These are phyloP conservation scores for Pichia nakasei DNA, from an alignment of 805 yeast species.

Conservation along the genomic window DNA sequence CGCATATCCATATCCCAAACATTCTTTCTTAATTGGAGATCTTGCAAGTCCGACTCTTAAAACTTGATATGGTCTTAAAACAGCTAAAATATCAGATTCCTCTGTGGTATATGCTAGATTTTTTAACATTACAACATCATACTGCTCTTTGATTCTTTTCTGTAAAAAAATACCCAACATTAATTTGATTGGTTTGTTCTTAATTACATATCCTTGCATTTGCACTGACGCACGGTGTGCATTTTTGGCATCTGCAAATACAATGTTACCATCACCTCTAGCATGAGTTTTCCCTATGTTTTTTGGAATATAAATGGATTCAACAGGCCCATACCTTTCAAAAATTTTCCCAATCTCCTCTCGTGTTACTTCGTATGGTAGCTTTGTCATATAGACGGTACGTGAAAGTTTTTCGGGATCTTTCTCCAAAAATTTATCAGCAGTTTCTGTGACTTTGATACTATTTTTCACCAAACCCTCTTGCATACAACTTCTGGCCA, in stretches of 20 bases:
- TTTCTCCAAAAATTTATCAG: neutral
- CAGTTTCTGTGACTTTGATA: neutral
- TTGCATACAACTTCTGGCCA: neutral
- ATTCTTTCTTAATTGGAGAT: constrained; percentile 21
- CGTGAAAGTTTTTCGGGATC: neutral
- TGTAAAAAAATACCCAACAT: constrained; percentile 13
- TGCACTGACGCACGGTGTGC: constrained; percentile 22
- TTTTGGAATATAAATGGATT: constrained; percentile 11
- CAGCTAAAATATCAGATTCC: constrained; percentile 20
- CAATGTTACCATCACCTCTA: constrained; percentile 20
- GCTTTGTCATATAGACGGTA: constrained; percentile 8
- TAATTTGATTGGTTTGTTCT: constrained; percentile 21
- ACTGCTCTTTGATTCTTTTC: constrained; percentile 2
- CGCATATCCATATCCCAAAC: constrained; percentile 52
- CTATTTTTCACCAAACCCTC: neutral
- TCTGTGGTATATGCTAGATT: constrained; percentile 21
- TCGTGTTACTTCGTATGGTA: constrained; percentile 18
- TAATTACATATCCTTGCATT: constrained; percentile 26
- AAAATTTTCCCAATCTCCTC: constrained; percentile 20
- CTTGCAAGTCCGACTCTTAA: constrained; percentile 22
- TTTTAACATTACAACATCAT: constrained; percentile 21
- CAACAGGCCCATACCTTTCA: constrained; percentile 18
- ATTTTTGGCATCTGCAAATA: constrained; percentile 13
- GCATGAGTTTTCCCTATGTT: constrained; percentile 12
- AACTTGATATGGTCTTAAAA: constrained; percentile 21